Evolutionary conservation across 75 land plant genomes (phyloP), one percentile per base, ranked within the genome.

Genomic region (Larix kaempferi): DNA sequence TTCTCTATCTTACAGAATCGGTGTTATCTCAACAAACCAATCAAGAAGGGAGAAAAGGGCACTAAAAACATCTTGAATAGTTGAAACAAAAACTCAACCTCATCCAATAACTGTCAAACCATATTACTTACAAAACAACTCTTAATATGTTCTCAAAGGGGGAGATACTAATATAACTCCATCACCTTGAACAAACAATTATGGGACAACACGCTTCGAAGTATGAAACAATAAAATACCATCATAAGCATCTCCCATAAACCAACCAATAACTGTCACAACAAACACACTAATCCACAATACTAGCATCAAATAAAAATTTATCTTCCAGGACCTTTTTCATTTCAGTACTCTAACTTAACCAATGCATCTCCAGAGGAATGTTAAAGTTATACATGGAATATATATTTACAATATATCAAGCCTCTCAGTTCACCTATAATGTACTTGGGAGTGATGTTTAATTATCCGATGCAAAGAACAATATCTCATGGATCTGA

Each of bases 111-210:
- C 41, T n/a, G 16, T 65, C 17, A 6, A 65, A 33, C 69, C 19
- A 7, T 65, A 7, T 6, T 16, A 33, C 16, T 64, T 65, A 65
- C 71, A 78, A 59, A 60, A 12, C 11, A 63, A 56, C 21, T 49
- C 59, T 89, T 80, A 94, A 21, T 91, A 87, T 39, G 98, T 95
- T 73, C 99, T 80, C 75, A 95, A 78, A 29, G 99, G 99, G 56
- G 99, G 99, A 59, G 99, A 95, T 29, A 95, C 99, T 76, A 95
- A 76, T 6, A 95, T 95, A 27, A 95, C 99, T 39, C 99, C 99
- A 87, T 95, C 99, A 29, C 99, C 99, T 77, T 96, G 78, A 33
- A 95, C 99, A 84, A 95, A 95, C 23, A 95, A 89, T 74, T 86
- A 95, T 3, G 97, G 99, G 35, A 95, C 85, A 10, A 84, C 85